These are phyloP conservation scores for Yamadazyma nakazawae DNA, from an alignment of 805 yeast genomes.

Conservation along the genomic window DNA sequence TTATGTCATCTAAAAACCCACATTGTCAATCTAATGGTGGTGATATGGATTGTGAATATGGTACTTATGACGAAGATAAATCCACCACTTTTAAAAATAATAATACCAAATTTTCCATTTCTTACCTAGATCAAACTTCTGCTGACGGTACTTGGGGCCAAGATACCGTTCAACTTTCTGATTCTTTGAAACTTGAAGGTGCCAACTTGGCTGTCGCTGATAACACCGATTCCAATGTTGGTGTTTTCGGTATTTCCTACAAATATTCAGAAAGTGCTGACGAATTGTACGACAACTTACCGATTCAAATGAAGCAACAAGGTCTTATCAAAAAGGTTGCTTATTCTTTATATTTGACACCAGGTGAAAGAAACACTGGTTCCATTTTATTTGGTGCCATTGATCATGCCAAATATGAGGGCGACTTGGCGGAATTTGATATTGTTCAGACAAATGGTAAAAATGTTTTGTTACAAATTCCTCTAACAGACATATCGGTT, in stretches of 20 bases:
- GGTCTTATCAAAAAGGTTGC: slow-evolving; percentile 34
- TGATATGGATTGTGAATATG: slow-evolving; percentile 23
- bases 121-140: slow-evolving; percentile 46
- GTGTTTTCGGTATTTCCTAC: slow-evolving; percentile 21
- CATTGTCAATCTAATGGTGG: slow-evolving; percentile 24
- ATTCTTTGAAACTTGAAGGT: slow-evolving; percentile 11
- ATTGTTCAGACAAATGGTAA: slow-evolving; percentile 12
- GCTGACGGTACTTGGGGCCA: slow-evolving; percentile 30
- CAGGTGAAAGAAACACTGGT: slow-evolving; percentile 22
- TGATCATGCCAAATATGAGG: slow-evolving; percentile 26
- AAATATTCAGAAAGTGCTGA: slow-evolving; percentile 11
- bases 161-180: slow-evolving; percentile 17
- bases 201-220: slow-evolving; percentile 21
- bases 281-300: slow-evolving; percentile 30
- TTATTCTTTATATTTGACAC: slow-evolving; percentile 37
- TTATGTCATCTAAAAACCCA: slow-evolving; percentile 28
- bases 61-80: slow-evolving; percentile 33
- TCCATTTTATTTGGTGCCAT: slow-evolving; percentile 33
- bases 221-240: slow-evolving; percentile 18
- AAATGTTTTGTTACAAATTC: slow-evolving; percentile 17
- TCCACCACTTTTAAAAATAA: slow-evolving; percentile 34
- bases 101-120: slow-evolving; percentile 39
- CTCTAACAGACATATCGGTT: slow-evolving; percentile 18
- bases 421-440: slow-evolving; percentile 24
- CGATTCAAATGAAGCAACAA: slow-evolving; percentile 30